Conservation (phyloP, 177 flowering plant genomes). For the Vitis hybrid region DNA sequence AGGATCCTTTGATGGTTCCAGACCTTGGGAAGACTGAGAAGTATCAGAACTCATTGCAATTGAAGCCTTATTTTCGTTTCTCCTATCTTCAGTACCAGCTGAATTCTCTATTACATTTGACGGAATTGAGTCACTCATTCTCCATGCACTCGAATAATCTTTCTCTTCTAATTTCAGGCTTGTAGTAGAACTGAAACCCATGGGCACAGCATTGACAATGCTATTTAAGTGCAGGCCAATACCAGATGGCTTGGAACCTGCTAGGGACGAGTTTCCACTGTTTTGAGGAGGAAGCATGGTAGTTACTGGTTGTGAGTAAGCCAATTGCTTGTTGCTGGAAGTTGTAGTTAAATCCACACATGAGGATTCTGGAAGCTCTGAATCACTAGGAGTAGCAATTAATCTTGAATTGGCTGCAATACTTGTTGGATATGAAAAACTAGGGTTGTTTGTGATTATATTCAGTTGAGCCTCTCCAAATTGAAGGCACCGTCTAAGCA, state of each 20-base stretch:
- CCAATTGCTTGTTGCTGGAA: slow-evolving; percentile 15
- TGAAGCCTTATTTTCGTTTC: slow-evolving; percentile 16
- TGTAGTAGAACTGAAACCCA: slow-evolving; percentile 17
- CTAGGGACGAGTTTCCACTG: slow-evolving; percentile 23
- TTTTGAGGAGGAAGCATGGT: slow-evolving; percentile 17
- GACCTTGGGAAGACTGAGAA: slow-evolving; percentile 16
- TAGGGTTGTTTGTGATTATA: not conserved
- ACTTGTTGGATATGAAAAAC: slow-evolving; percentile 8
- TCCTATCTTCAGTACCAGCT: slow-evolving; percentile 12
- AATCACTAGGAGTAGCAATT: slow-evolving; percentile 16
- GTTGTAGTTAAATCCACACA: slow-evolving; percentile 18
- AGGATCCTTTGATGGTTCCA: slow-evolving; percentile 11
- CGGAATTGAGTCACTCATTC: slow-evolving; percentile 12
- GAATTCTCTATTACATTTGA: slow-evolving; percentile 20
- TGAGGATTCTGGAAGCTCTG: slow-evolving; percentile 19
- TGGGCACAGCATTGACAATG: slow-evolving; percentile 37
- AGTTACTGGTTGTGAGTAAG: slow-evolving; percentile 17
- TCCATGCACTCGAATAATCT: slow-evolving; percentile 11
- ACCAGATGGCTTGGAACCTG: slow-evolving; percentile 40
- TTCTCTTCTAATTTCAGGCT: slow-evolving; percentile 13
- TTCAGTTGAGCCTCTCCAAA: slow-evolving; percentile 35
- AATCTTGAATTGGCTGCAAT: slow-evolving; percentile 6
- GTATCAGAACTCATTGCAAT: slow-evolving; percentile 15
- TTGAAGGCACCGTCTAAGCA: slow-evolving; percentile 60
- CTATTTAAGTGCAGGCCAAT: slow-evolving; percentile 69